These are phyloP conservation scores for Cicer cuneatum DNA, from an alignment of 306 rosid species.

Conservation along the genomic window DNA sequence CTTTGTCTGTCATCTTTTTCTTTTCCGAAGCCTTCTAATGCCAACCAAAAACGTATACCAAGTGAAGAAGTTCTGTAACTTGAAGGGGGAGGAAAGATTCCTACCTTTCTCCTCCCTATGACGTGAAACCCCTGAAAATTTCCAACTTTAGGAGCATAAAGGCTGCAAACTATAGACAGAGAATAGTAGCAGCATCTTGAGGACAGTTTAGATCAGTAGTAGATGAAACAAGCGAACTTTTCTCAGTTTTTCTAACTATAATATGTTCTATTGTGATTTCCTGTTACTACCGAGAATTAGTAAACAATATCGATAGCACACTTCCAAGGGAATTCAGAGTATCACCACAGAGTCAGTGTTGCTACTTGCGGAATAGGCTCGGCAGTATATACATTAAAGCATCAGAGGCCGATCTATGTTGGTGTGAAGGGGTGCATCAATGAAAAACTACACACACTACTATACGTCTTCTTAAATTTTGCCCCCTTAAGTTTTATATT, in stretches of 20 bases:
- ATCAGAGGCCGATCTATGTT: neutral
- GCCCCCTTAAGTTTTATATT: neutral
- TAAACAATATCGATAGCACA: constrained; percentile 26
- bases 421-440: neutral
- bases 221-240: constrained; percentile 29
- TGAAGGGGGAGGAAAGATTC: constrained; percentile 39
- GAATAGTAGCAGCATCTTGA: constrained; percentile 23
- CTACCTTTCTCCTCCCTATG: constrained; percentile 33
- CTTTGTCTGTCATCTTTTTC: neutral
- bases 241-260: constrained; percentile 9
- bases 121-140: constrained; percentile 27
- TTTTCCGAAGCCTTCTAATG: constrained; percentile 17
- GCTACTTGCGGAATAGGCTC: constrained; percentile 19
- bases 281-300: constrained; percentile 1
- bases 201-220: constrained; percentile 32
- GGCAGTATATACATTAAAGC: constrained; percentile 16
- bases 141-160: constrained; percentile 38
- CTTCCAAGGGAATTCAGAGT: constrained; percentile 13
- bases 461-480: neutral
- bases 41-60: constrained; percentile 26
- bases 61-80: constrained; percentile 26
- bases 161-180: constrained; percentile 35
- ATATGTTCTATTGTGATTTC: constrained; percentile 30
- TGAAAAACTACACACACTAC: neutral
- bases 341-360: constrained; percentile 1